Percentiles rank a stretch among this genome's conserved stretches.
These are phyloP conservation scores for Saksenaea oblongispora DNA, from an alignment of 371 early-diverging fungal genomes.

Conservation along the genomic window DNA sequence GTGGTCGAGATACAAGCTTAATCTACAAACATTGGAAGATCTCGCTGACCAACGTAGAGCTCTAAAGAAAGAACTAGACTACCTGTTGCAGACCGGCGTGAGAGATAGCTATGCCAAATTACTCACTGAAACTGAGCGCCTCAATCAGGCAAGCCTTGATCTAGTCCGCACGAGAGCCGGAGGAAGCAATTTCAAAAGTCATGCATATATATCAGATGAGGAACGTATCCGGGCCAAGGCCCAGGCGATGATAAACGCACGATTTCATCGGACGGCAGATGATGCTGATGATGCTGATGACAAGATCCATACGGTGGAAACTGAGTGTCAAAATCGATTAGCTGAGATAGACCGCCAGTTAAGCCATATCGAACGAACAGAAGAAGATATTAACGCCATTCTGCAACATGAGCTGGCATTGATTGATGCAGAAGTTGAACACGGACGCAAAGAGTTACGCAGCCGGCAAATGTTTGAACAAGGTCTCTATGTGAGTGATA, in stretches of 20 bases:
- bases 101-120: constrained; percentile 19
- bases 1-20: constrained; percentile 34
- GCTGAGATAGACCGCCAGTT: neutral
- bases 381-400: constrained; percentile 9
- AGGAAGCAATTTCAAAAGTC: neutral
- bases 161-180: constrained; percentile 10
- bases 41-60: constrained; percentile 29
- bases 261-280: constrained; percentile 20
- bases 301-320: neutral
- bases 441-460: constrained; percentile 14
- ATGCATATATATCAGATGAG: constrained; percentile 17
- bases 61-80: constrained; percentile 37
- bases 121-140: constrained; percentile 22
- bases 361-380: neutral
- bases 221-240: constrained; percentile 39
- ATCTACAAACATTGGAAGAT: constrained; percentile 35
- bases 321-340: neutral
- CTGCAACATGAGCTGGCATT: constrained; percentile 16
- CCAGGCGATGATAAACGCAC: constrained; percentile 41
- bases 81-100: constrained; percentile 29
- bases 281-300: neutral
- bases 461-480: constrained; percentile 51
- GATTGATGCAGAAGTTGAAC: constrained; percentile 16
- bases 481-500: constrained; percentile 38
- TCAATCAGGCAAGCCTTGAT: constrained; percentile 15